Evolutionary conservation across 164 flowering plant species (phyloP).

Genomic region (Stephania yunnanensis): DNA sequence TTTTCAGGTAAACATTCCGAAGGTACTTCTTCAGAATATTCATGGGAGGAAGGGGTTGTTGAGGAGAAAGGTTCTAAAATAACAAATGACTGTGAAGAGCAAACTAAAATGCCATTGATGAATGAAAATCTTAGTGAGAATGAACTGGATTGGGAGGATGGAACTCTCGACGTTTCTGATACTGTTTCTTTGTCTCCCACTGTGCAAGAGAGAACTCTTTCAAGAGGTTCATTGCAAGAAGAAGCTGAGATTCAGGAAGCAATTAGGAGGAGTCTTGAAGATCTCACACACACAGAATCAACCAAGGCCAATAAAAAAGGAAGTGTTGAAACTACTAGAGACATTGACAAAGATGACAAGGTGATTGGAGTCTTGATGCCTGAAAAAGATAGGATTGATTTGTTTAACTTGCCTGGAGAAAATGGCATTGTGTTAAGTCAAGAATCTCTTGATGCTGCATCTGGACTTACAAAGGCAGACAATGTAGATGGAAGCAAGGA

Average conservation of each 20-base stretch:
- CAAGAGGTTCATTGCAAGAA: conserved; percentile 60
- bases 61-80: conserved; percentile 19
- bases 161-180: conserved; percentile 25
- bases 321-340: conserved; percentile 7
- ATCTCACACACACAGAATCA: conserved; percentile 21
- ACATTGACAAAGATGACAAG: conserved; percentile 11
- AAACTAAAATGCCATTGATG: conserved; percentile 16
- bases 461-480: conserved; percentile 17
- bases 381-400: conserved; percentile 15
- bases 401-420: conserved; percentile 11
- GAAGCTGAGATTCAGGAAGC: conserved; percentile 86
- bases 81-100: conserved; percentile 15
- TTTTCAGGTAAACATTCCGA: conserved; percentile 14
- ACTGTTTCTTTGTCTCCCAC: conserved; percentile 16
- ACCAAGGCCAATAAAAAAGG: conserved; percentile 15
- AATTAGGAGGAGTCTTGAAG: conserved; percentile 71
- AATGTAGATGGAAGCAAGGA: conserved; percentile 6
- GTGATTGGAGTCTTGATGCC: conserved; percentile 2
- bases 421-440: conserved; percentile 14
- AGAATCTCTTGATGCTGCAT: conserved; percentile 9
- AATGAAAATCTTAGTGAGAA: conserved; percentile 29
- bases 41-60: conserved; percentile 51
- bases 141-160: conserved; percentile 87
- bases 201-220: conserved; percentile 23
- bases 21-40: conserved; percentile 39